Evolutionary conservation across 1,284 basidiomycete species (phyloP).

Genomic region (Trichosporon sp.): DNA sequence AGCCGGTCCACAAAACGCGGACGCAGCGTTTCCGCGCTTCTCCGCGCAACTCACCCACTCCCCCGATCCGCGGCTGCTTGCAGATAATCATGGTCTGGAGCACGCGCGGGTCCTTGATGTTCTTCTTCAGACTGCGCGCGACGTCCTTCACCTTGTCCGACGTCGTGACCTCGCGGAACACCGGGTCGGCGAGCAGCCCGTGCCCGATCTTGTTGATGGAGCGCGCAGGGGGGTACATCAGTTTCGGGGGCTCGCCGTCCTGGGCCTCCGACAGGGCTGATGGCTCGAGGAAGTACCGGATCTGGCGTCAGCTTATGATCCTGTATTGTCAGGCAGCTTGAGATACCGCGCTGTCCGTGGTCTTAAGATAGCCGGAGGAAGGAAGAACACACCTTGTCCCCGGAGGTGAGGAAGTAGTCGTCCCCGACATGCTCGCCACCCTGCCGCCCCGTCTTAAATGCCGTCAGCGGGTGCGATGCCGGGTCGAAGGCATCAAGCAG

Average conservation of each 20-base stretch:
- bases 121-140: constrained; percentile 64
- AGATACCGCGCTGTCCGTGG: too few species aligned
- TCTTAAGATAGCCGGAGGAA: background rate
- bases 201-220: constrained; percentile 54
- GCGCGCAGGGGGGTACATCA: background rate
- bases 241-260: background rate
- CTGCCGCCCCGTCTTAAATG: constrained; percentile 69
- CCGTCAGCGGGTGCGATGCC: constrained; percentile 80
- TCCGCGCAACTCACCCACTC: constrained; percentile 59
- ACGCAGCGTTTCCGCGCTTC: too few species aligned
- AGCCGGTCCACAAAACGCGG: too few species aligned
- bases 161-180: constrained; percentile 71
- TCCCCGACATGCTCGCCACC: constrained; percentile 64
- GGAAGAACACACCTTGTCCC: constrained; percentile 72
- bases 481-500: constrained; percentile 72
- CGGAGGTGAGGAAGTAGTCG: constrained; percentile 83
- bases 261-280: constrained; percentile 25
- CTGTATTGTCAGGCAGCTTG: too few species aligned
- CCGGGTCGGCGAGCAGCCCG: constrained; percentile 72
- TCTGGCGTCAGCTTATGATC: constrained; percentile 20
- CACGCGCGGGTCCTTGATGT: constrained; percentile 77
- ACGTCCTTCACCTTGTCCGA: constrained; percentile 64
- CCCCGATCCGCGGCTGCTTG: constrained; percentile 83
- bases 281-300: constrained; percentile 48
- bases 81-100: constrained; percentile 94